Base-by-base conservation (phyloP, 495 filamentous ascomycete genomes). In the Letharia columbiana region DNA sequence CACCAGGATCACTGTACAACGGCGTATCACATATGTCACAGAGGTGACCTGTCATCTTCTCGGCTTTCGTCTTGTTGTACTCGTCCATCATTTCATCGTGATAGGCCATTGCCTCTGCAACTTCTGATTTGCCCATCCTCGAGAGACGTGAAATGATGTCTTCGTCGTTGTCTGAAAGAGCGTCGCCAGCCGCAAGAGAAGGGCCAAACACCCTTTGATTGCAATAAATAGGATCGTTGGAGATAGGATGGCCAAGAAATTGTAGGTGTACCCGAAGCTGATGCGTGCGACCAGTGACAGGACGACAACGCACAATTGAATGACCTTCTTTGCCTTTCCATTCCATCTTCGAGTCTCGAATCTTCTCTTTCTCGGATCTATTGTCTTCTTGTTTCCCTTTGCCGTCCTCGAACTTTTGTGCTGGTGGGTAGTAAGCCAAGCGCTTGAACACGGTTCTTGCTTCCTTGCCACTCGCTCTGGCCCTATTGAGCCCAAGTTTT, bases 161-260 rank as follows among this genome's bases (percentile, higher is more conserved):
- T 40, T 91, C 89, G 74, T 98, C 94, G 23, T 84, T 85, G 47
- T 91, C 87, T 6, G 83, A 81, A 6, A 79, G 75, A 10, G 80
- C 82, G 66, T 92, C 89, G 61, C 87, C 83, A 60, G 82, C 82
- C 10, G 89, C 94, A 1, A 98, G 83, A 2, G 84, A 81, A 1
- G 86, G 79, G 3, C 95, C 95, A 81, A 95, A 98, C 28, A 98
- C 94, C 59, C 84, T 84, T 65, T 90, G 87, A 71, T 98, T 98
- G 70, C 89, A 91, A 75, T 98, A 98, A 67, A 98, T 98, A 5
- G 94, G 94, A 73, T 98, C 94, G 73, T 98, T 98, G 60, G 88
- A 84, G 71, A 98, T 97, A 4, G 94, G 95, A 71, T 98, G 89
- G 12, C 94, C 94, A 15, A 98, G 77, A 73, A 89, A 96, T 72